These are phyloP conservation scores for Phytophthora tentaculata DNA, from an alignment of 352 stramenopile species.

Conservation along the genomic window DNA sequence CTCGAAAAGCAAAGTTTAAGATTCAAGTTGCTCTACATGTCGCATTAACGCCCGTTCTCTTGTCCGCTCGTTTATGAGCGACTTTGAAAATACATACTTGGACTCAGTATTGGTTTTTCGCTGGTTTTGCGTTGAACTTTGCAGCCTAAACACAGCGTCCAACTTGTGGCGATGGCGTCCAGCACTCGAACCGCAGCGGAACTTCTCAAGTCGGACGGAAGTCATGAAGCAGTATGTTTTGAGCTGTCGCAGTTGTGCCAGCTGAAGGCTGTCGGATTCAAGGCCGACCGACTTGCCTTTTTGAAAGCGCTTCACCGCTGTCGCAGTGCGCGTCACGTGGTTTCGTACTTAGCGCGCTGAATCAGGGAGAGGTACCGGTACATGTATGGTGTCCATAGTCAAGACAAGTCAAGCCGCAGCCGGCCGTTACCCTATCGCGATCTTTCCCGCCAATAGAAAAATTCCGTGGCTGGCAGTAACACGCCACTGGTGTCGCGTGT, in stretches of 20 bases:
- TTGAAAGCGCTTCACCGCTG: not conserved
- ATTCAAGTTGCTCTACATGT: constrained; percentile 23
- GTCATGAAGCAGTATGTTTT: not conserved
- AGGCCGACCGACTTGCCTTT: not conserved
- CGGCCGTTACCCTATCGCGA: constrained; percentile 16
- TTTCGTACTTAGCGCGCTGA: constrained; percentile 18
- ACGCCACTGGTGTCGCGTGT: not conserved
- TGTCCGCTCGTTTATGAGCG: constrained; percentile 7
- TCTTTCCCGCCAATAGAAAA: constrained; percentile 37
- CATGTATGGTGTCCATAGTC: constrained; percentile 12
- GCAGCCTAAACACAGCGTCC: constrained; percentile 13
- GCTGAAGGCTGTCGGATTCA: not conserved
- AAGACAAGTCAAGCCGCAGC: constrained; percentile 12
- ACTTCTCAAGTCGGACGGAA: not conserved
- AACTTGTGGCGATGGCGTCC: constrained; percentile 4
- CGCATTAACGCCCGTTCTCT: constrained; percentile 14
- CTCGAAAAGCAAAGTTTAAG: not conserved
- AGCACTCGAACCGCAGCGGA: not conserved
- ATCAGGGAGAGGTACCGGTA: constrained; percentile 27
- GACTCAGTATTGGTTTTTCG: constrained; percentile 6
- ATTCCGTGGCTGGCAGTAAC: constrained; percentile 21
- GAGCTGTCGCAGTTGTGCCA: not conserved
- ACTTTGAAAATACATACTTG: constrained; percentile 18
- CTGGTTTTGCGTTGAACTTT: constrained; percentile 27
- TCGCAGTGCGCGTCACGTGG: not conserved